Conservation (phyloP, 345 rosid genomes). For the Turritis glabra region DNA sequence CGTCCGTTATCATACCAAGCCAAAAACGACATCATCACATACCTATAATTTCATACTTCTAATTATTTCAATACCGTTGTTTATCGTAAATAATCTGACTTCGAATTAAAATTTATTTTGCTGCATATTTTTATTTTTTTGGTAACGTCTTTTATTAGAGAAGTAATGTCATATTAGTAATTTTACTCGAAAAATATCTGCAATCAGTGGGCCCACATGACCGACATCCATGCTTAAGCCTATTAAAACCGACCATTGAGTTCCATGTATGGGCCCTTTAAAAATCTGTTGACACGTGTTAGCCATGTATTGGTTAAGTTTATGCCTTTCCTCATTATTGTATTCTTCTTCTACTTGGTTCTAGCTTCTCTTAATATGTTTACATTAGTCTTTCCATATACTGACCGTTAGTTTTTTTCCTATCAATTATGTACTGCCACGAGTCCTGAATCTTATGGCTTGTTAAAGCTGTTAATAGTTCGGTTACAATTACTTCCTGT, state of each 20-base stretch:
- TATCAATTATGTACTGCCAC: slow-evolving; percentile 9
- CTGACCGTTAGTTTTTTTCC: slow-evolving; percentile 4
- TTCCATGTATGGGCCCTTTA: not conserved
- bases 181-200: not conserved
- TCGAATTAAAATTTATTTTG: not conserved
- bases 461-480: not conserved
- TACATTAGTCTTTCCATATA: not conserved
- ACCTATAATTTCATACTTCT: not conserved
- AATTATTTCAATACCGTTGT: not conserved
- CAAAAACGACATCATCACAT: not conserved
- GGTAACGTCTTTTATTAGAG: not conserved
- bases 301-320: not conserved
- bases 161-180: not conserved
- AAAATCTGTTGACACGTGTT: not conserved
- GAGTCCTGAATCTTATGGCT: not conserved
- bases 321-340: not conserved
- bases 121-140: not conserved
- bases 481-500: not conserved
- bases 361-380: not conserved
- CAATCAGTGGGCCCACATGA: slow-evolving; percentile 14
- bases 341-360: not conserved
- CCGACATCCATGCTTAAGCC: slow-evolving; percentile 33
- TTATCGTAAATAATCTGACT: too few species aligned
- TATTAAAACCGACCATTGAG: slow-evolving; percentile 11
- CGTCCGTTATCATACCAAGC: not conserved